phyloP scores from a whole-genome alignment of 768 basidiomycete species.

The Favolaschia claudopus region DNA sequence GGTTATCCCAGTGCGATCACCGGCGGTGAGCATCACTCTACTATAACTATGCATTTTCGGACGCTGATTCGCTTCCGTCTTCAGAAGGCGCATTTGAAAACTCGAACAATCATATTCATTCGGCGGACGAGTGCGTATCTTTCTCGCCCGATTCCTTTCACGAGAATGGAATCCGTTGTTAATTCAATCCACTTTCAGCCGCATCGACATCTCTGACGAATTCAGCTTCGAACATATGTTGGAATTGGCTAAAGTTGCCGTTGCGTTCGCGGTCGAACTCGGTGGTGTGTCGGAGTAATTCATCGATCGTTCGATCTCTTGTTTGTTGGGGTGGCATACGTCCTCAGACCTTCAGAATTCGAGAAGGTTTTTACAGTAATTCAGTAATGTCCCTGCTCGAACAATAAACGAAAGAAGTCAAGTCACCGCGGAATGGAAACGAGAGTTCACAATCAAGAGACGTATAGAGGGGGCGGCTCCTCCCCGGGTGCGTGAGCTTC shows the following conservation, averaged over 20 bases:
- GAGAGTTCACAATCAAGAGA: too few relatives aligned
- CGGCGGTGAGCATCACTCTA: conserved; percentile 68
- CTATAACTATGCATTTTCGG: conserved; percentile 28
- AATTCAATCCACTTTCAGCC: too few relatives aligned
- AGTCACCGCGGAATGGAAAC: too few relatives aligned
- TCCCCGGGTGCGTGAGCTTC: too few relatives aligned
- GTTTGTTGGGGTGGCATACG: too few relatives aligned
- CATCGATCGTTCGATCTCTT: too few relatives aligned
- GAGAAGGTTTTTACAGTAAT: too few relatives aligned
- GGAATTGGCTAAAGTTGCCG: conserved; percentile 86
- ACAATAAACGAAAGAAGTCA: too few relatives aligned
- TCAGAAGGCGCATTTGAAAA: conserved; percentile 78
- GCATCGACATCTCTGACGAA: conserved; percentile 85
- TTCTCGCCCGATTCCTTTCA: conserved; percentile 21
- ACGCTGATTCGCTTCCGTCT: conserved; percentile 22
- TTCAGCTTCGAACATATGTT: conserved; percentile 93
- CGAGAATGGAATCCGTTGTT: too few relatives aligned
- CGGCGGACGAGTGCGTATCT: conserved; percentile 75
- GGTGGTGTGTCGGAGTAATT: conserved; percentile 56
- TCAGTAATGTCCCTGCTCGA: too few relatives aligned
- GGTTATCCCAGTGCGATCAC: conserved; percentile 88
- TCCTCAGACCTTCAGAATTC: too few relatives aligned
- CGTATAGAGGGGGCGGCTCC: too few relatives aligned
- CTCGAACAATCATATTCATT: conserved; percentile 87
- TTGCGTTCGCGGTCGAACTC: conserved; percentile 81